A percentile compares a stretch with the other conserved stretches of the same genome.
phyloP scores from a whole-genome alignment of 2,329 filamentous ascomycete species.

The Microsporum ferrugineum region DNA sequence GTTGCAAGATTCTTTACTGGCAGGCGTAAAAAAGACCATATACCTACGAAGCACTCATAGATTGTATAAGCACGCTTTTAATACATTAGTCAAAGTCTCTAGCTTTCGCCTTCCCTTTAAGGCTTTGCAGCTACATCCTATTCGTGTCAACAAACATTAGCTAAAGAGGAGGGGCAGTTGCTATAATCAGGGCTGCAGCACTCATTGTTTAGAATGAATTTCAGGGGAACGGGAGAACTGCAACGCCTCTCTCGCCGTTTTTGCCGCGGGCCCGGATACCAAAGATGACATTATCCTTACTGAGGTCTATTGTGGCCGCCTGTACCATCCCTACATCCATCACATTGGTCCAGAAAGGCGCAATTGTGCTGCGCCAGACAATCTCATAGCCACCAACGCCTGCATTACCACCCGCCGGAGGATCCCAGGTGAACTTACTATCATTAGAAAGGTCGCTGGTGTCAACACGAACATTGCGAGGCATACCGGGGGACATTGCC shows the following conservation, averaged over 20 bases:
- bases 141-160: too few species aligned
- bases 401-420: constrained; percentile 6
- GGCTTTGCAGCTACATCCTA: too few species aligned
- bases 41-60: too few species aligned
- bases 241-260: constrained; percentile 10
- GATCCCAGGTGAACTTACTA: constrained; percentile 9
- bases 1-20: too few species aligned
- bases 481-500: constrained; percentile 8
- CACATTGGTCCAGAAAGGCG: constrained; percentile 11
- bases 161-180: too few species aligned
- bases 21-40: too few species aligned
- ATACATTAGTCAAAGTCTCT: too few species aligned
- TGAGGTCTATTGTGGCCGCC: constrained; percentile 8
- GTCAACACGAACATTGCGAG: constrained; percentile 9
- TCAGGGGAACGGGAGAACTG: constrained; percentile 9
- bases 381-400: constrained; percentile 10
- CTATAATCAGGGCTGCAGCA: too few species aligned
- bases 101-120: too few species aligned
- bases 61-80: too few species aligned
- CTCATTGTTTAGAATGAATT: too few species aligned
- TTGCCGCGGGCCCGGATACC: constrained; percentile 9
- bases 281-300: constrained; percentile 12
- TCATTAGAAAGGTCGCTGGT: constrained; percentile 7
- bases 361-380: constrained; percentile 11
- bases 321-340: constrained; percentile 8